Evolutionary conservation across 371 early-diverging fungal species (phyloP).

Genomic region (Rhizopus delemar): DNA sequence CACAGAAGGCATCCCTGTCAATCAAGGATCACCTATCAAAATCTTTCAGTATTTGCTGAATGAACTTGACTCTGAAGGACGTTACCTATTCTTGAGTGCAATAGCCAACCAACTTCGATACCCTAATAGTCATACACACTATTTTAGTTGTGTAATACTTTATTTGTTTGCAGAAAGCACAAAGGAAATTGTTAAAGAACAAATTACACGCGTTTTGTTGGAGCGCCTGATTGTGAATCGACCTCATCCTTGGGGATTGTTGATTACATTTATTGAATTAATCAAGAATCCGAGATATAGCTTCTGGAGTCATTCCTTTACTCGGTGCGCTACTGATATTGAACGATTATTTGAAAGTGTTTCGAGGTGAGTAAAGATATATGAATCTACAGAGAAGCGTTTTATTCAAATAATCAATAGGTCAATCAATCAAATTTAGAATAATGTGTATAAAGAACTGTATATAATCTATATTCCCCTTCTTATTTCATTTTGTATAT

Average conservation of each 20-base stretch:
- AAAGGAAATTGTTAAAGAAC: slow-evolving; percentile 87
- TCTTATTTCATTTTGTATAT: background rate
- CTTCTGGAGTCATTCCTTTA: slow-evolving; percentile 86
- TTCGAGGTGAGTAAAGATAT: slow-evolving; percentile 47
- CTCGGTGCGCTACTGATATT: slow-evolving; percentile 73
- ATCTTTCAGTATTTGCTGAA: slow-evolving; percentile 79
- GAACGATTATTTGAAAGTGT: slow-evolving; percentile 75
- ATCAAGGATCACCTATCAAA: slow-evolving; percentile 80
- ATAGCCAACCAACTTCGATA: slow-evolving; percentile 97
- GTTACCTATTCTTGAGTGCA: slow-evolving; percentile 86
- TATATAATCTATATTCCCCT: background rate
- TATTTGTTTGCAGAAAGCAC: slow-evolving; percentile 85
- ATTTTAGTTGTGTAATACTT: slow-evolving; percentile 85
- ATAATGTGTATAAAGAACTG: background rate
- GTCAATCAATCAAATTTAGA: slow-evolving; percentile 51
- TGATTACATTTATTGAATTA: slow-evolving; percentile 96
- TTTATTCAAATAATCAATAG: slow-evolving; percentile 19
- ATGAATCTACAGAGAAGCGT: background rate
- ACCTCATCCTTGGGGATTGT: slow-evolving; percentile 97
- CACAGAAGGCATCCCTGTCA: slow-evolving; percentile 59
- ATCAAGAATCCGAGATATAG: slow-evolving; percentile 90
- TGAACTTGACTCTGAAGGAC: slow-evolving; percentile 85
- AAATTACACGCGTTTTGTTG: slow-evolving; percentile 91
- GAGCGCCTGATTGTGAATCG: slow-evolving; percentile 95
- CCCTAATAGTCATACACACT: slow-evolving; percentile 96